Base-by-base conservation (phyloP, 768 basidiomycete species). In the Clitopilus hobsonii region DNA sequence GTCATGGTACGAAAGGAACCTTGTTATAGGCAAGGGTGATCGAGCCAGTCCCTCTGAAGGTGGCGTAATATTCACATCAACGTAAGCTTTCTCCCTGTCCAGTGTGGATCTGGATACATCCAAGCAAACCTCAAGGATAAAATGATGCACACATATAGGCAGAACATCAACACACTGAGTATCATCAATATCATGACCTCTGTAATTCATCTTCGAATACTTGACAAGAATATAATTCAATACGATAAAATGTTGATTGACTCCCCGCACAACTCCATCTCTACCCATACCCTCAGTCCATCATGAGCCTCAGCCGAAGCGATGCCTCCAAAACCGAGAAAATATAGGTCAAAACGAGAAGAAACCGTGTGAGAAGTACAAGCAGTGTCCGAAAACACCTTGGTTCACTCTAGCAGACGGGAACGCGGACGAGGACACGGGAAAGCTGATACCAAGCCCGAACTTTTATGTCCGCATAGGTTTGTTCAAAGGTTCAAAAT, bases 361-460 rank as follows among this genome's bases (percentile, higher is more conserved):
- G 61, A 63, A 57, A 61, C 61, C 57, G 57, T 69, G 60, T 65
- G 58, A 63, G 60, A 60, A 63, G 55, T 63, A 69, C 63, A 60
- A 48, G 72, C 72, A 61, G 67, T 62, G 60, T 67, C 63, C 53
- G 29, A 63, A 28, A 56, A 67, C 67, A 68, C 74, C 71, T 73
- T 54, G 70, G 69, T 55, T 83, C 64, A 58, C 32, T 91, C 80
- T 90, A 78, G 88, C 80, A 83, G 86, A 91, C 89, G 88, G 89
- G 89, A 91, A 93, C 91, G 91, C 91, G 91, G 87, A 82, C 89
- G 82, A 84, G 89, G 84, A 91, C 82, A 81, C 84, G 86, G 85
- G 81, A 79, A 71, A 80, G 82, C 83, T 86, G 77, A 73, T 68
- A 73, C 86, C 89, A 67, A 79, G 91, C 82, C 88, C 91, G 91